Conservation (phyloP, 2,329 filamentous ascomycete genomes). For the Escovopsis sp. region DNA sequence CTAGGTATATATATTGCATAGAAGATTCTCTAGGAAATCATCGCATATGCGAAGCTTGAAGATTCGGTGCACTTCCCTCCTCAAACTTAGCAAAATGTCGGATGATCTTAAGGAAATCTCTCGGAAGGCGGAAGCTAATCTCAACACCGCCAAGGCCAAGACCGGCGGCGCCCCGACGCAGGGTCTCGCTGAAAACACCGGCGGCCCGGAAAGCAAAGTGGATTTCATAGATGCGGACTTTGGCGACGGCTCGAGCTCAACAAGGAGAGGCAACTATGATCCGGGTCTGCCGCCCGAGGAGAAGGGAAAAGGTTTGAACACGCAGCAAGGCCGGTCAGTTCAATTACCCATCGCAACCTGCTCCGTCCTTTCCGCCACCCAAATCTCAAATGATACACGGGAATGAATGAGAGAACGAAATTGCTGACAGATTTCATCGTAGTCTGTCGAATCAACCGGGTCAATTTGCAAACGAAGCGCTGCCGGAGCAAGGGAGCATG, state of each 20-base stretch:
- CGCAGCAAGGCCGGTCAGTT: slow-evolving; percentile 26
- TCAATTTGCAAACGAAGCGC: neutral
- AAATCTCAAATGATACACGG: neutral
- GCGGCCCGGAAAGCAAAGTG: slow-evolving; percentile 26
- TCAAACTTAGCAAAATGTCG: neutral
- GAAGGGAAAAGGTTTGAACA: slow-evolving; percentile 28
- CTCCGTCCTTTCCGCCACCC: no score
- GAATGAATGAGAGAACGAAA: neutral
- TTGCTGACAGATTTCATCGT: slow-evolving; percentile 14
- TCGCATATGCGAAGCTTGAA: no score
- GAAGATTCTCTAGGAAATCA: neutral
- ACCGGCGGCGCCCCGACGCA: slow-evolving; percentile 20
- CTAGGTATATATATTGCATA: no score
- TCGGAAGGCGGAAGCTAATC: slow-evolving; percentile 30
- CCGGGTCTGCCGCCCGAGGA: slow-evolving; percentile 29
- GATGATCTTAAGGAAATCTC: slow-evolving; percentile 27
- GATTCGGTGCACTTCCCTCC: neutral
- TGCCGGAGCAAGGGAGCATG: slow-evolving; percentile 7
- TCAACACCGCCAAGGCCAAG: slow-evolving; percentile 34
- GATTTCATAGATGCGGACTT: slow-evolving; percentile 14
- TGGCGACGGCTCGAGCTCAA: slow-evolving; percentile 30
- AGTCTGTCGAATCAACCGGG: slow-evolving; percentile 10
- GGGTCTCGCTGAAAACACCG: slow-evolving; percentile 15
- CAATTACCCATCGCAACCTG: neutral
- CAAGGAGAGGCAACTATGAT: slow-evolving; percentile 23